Evolutionary conservation across 176 grass and related monocot species (phyloP), one percentile per base, ranked within the genome.

Genomic region (Rhipidocladum racemiflorum): DNA sequence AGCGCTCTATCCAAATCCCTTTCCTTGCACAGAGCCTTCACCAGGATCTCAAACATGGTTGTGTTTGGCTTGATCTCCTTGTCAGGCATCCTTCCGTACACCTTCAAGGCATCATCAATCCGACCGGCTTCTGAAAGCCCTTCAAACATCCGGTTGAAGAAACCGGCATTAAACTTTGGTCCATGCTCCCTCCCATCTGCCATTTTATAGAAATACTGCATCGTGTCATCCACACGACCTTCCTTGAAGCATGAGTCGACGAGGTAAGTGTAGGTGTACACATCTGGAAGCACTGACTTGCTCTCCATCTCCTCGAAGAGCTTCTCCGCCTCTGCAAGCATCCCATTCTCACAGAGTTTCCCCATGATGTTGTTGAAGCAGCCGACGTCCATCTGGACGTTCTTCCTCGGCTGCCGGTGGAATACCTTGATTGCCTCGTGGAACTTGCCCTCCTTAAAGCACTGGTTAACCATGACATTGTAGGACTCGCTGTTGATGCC

Each of bases 341-440:
- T 44, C 30, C 72, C 65, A 32, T 86, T 90, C 48, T 86, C 83
- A 60, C 88, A 90, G 18, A 90, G 83, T 20, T 86, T 86, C 15
- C 78, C 88, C 15, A 90, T 86, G 74, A 90, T 90, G 32, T 90
- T 90, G 46, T 90, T 90, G 80, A 90, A 90, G 62, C 88, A 90
- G 60, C 83, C 83, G 6, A 90, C 88, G 38, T 86, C 88, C 88
- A 90, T 85, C 76, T 77, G 75, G 18, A 81, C 74, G 0, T 78
- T 72, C 65, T 90, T 90, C 36, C 35, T 81, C 28, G 80, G 80
- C 79, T 73, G 68, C 5, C 70, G 67, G 29, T 90, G 88, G 68
- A 90, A 90, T 24, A 86, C 77, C 84, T 86, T 63, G 24, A 90
- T 66, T 13, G 88, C 83, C 59, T 86, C 72, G 0, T 59, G 56